These are phyloP conservation scores for Syzygium malaccense DNA, from an alignment of 441 rosid species.

Conservation along the genomic window DNA sequence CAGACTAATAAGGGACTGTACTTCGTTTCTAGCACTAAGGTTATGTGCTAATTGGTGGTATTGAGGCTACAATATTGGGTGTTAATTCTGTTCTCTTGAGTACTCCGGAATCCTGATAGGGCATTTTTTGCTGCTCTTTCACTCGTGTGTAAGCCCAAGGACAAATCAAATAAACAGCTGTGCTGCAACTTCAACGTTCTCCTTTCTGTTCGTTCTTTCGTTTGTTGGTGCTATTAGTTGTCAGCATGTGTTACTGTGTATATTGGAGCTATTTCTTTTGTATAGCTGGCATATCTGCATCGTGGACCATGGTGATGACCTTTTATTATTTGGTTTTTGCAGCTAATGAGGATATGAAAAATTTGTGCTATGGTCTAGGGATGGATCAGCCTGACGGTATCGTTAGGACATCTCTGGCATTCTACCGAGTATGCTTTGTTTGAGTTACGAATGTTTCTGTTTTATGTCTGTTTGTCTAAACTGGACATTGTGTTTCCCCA, in stretches of 20 bases:
- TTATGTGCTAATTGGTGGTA: neutral
- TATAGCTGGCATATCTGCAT: neutral
- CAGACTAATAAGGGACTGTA: neutral
- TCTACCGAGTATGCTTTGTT: conserved; percentile 55
- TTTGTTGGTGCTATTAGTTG: neutral
- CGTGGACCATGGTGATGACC: neutral
- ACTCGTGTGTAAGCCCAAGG: neutral
- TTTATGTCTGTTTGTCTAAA: neutral
- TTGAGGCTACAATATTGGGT: neutral
- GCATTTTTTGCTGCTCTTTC: neutral
- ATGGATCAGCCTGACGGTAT: conserved; percentile 48
- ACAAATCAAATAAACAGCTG: neutral
- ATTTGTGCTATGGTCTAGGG: conserved; percentile 47
- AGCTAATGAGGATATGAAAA: conserved; percentile 58
- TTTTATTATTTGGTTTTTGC: conserved; percentile 19
- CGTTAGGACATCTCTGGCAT: conserved; percentile 39
- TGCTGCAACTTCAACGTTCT: neutral
- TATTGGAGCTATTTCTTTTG: neutral
- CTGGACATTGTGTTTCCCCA: neutral
- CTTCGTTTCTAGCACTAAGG: neutral
- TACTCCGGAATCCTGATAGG: neutral
- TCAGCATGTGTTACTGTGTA: neutral
- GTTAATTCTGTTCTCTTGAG: neutral
- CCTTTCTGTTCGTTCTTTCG: neutral
- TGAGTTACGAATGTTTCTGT: neutral